phyloP scores from a whole-genome alignment of 2,329 filamentous ascomycete species.

The Penicillium sp. region DNA sequence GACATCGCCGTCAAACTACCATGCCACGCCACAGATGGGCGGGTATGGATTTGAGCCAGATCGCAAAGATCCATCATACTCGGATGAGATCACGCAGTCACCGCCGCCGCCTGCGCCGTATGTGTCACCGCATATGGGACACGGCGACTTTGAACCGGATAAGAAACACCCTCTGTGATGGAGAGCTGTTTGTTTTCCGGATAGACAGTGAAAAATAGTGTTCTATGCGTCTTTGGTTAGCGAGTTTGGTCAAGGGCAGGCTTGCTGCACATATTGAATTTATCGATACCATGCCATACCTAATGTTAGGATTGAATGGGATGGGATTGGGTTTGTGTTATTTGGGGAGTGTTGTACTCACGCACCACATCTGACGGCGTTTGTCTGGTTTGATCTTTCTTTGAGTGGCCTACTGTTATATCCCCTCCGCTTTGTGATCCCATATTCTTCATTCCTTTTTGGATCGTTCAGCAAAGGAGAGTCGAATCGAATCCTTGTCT shows the following conservation, averaged over 20 bases:
- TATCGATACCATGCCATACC: background rate
- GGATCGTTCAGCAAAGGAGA: background rate
- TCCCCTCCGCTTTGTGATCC: slow-evolving; percentile 1
- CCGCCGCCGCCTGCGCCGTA: slow-evolving; percentile 4
- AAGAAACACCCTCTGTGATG: slow-evolving; percentile 17
- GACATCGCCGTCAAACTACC: slow-evolving; percentile 5
- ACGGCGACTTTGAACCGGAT: slow-evolving; percentile 14
- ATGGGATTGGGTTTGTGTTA: background rate
- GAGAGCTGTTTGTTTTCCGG: background rate
- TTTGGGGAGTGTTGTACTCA: background rate
- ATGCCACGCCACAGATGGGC: background rate
- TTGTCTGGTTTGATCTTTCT: background rate
- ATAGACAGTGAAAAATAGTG: background rate
- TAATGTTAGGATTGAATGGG: slow-evolving; percentile 3
- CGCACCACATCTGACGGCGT: slow-evolving; percentile 1
- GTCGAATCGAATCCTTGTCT: too few relatives aligned
- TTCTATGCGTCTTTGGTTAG: background rate
- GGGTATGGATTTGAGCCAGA: background rate
- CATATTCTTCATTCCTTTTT: background rate
- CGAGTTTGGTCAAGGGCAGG: background rate
- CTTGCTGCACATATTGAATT: background rate
- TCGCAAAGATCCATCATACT: slow-evolving; percentile 6
- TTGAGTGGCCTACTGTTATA: slow-evolving; percentile 5
- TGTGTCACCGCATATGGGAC: slow-evolving; percentile 1
- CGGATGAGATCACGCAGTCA: slow-evolving; percentile 10